phyloP scores from a whole-genome alignment of 257 asterid genomes.

The Solanum arcanum region DNA sequence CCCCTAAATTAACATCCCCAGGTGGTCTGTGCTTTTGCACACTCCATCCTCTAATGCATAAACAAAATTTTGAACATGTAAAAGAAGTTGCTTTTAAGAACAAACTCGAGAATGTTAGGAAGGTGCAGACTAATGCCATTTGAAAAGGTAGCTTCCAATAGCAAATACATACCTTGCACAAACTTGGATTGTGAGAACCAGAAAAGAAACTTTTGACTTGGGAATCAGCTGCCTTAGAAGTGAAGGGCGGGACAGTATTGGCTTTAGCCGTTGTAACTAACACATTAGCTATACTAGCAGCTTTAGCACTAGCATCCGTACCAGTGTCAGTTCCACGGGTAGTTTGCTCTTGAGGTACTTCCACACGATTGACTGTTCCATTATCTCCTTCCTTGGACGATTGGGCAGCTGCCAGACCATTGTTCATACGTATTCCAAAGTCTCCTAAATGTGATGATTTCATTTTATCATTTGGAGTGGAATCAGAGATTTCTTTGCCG shows the following conservation, averaged over 20 bases:
- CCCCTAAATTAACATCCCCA: neutral
- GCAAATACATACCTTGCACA: slow-evolving; percentile 37
- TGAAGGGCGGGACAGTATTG: slow-evolving; percentile 13
- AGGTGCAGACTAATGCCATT: neutral
- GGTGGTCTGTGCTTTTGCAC: neutral
- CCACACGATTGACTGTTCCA: slow-evolving; percentile 10
- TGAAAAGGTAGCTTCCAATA: neutral
- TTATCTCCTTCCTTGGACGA: slow-evolving; percentile 16
- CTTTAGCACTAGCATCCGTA: slow-evolving; percentile 15
- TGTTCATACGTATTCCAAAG: slow-evolving; percentile 14
- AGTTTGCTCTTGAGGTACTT: slow-evolving; percentile 17
- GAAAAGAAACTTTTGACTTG: slow-evolving; percentile 5
- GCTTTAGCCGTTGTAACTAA: slow-evolving; percentile 19
- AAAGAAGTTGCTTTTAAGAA: neutral
- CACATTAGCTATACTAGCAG: slow-evolving; percentile 16
- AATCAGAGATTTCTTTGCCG: slow-evolving; percentile 19
- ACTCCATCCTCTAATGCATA: neutral
- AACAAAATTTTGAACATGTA: neutral
- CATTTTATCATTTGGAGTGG: slow-evolving; percentile 18
- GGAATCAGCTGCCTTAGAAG: slow-evolving; percentile 10
- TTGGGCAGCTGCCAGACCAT: slow-evolving; percentile 13
- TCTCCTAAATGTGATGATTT: slow-evolving; percentile 21
- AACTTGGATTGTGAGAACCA: slow-evolving; percentile 19
- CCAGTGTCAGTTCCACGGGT: slow-evolving; percentile 18
- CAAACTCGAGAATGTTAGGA: neutral